Base-by-base conservation (phyloP, 805 yeast genomes). In the Candida nitratophila region DNA sequence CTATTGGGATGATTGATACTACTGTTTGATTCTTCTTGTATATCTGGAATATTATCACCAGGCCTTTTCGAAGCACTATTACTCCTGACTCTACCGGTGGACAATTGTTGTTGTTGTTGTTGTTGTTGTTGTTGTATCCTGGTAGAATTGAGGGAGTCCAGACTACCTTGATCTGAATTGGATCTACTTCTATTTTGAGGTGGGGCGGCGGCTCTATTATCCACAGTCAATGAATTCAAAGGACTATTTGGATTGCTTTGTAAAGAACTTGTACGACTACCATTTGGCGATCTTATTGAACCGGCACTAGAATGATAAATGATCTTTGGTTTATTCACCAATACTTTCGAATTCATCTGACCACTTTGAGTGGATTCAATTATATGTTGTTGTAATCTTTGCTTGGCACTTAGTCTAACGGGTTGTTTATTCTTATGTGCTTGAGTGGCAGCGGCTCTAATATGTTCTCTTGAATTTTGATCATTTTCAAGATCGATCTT, bases 341-440 rank as follows among this genome's bases (percentile, higher is more conserved):
- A 20, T 4, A 56, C 50, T 44, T 57, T 61, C 3, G 61, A 52
- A 27, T 52, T 52, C 29, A 64, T 47, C 27, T 55, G 55, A 5
- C 70, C 70, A 42, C 46, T 58, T 37, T 56, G 56, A 3, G 60
- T 45, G 7, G 67, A 59, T 46, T 51, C 55, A 37, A 56, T 20
- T 19, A 65, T 65, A 41, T 63, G 68, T 44, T 56, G 61, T 38
- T 65, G 69, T 20, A 65, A 46, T 41, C 69, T 51, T 43, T 64
- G 67, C 34, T 62, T 63, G 1, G 69, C 70, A 9, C 63, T 55
- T 14, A 59, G 32, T 2, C 57, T 56, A 20, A 50, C 39, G 5
- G 36, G 36, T 19, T 16, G 31, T 6, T 17, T 19, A 8, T 17
- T 34, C 10, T 30, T 34, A 8, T 42, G 30, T 17, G 62, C 57